Evolutionary conservation across 108 stramenopile genomes (phyloP).

Genomic region (Nannochloropsis oceanica): DNA sequence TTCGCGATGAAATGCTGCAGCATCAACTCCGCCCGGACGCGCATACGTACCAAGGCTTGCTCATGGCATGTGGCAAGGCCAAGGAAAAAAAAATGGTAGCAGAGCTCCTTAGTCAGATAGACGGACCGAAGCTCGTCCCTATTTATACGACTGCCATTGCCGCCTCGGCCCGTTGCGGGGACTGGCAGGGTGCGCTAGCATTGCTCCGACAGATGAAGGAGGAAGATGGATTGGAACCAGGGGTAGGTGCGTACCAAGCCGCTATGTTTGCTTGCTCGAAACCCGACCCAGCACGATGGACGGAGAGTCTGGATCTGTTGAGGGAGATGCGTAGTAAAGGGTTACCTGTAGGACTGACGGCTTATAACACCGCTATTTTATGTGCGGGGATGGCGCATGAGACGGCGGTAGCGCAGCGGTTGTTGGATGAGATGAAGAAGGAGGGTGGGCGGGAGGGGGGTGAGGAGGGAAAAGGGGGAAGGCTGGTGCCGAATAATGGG

Average conservation of each 20-base stretch:
- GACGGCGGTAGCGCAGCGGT: not conserved
- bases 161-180: not conserved
- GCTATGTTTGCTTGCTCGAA: not conserved
- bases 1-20: not conserved
- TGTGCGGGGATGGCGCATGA: not conserved
- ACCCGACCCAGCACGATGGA: not conserved
- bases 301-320: not conserved
- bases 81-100: not conserved
- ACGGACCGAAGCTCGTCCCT: not conserved
- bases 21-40: not conserved
- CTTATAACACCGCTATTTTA: not conserved
- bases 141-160: not conserved
- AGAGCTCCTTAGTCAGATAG: not conserved
- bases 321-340: not conserved
- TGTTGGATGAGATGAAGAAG: not conserved
- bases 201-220: not conserved
- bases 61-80: not conserved
- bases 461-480: not conserved
- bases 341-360: not conserved
- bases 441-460: no score
- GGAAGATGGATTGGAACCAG: not conserved
- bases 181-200: not conserved
- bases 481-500: not conserved
- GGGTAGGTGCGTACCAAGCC: not conserved
- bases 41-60: not conserved